These are phyloP conservation scores for Platanthera zijinensis DNA, from an alignment of 106 monocot genomes.

Conservation along the genomic window DNA sequence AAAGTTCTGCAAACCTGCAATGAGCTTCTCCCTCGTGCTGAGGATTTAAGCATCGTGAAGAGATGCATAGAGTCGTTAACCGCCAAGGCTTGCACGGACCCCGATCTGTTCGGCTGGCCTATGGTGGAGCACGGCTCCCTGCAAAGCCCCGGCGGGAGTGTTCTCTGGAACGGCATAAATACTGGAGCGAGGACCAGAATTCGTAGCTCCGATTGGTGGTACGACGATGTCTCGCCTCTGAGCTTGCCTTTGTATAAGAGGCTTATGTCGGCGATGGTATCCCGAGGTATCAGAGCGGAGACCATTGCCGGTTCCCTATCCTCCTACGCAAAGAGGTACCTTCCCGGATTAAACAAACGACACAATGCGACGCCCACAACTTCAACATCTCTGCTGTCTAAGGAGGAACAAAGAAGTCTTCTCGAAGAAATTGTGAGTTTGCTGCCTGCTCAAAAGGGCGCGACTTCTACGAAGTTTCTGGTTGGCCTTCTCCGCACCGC, in stretches of 20 bases:
- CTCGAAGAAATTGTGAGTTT: conserved; percentile 20
- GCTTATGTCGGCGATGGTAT: conserved; percentile 20
- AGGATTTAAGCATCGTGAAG: conserved; percentile 23
- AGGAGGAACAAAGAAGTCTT: conserved; percentile 25
- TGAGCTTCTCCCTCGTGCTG: conserved; percentile 22
- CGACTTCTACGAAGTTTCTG: conserved; percentile 19
- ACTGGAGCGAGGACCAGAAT: conserved; percentile 18
- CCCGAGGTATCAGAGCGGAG: conserved; percentile 14
- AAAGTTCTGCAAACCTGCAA: conserved; percentile 24
- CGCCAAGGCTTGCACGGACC: conserved; percentile 24
- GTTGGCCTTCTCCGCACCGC: conserved; percentile 21
- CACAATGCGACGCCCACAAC: neutral
- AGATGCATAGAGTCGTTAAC: conserved; percentile 28
- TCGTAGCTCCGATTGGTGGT: conserved; percentile 29
- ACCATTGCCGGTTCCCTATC: conserved; percentile 21
- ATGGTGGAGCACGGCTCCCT: conserved; percentile 23
- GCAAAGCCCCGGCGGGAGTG: conserved; percentile 28
- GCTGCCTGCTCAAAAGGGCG: conserved; percentile 16
- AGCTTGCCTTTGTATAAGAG: conserved; percentile 23
- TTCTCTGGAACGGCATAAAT: conserved; percentile 33
- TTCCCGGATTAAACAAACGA: conserved; percentile 15
- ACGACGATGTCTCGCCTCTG: conserved; percentile 23
- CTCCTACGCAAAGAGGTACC: conserved; percentile 13
- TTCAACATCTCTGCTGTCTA: neutral
- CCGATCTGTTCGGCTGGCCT: conserved; percentile 21